Base-by-base conservation (phyloP, 306 rosid species). In the Calophaca sinica region DNA sequence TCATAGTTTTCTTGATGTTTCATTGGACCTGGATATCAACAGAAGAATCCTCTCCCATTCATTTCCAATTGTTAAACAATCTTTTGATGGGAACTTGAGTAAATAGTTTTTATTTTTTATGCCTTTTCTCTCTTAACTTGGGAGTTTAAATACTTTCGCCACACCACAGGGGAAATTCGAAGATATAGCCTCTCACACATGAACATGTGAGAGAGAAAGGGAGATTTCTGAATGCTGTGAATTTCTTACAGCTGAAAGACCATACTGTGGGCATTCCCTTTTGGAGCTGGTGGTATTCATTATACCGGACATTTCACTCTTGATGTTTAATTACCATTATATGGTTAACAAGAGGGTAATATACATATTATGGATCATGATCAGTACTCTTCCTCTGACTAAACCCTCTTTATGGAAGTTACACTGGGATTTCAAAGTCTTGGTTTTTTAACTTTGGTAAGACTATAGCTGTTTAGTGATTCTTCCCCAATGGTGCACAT, bases 31-130 rank as follows among this genome's bases (percentile, higher is more conserved):
- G 13, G 54, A 50, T 33, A 50, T 70, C 72, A 13, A 70, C 5
- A 6, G 29, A 59, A 35, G 29, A 49, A 60, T 77, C 11, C 2
- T 49, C 32, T 50, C 12, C 5, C 57, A 49, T 69, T 39, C 10
- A 50, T 69, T 69, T 77, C 33, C 5, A 14, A 28, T 36, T 33
- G 41, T 59, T 39, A 13, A 69, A 60, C 7, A 1, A 32, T 4
- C 55, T 61, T 78, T 49, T 36, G 44, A 28, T 69, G 8, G 49
- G 62, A 62, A 26, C 20, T 69, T 77, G 54, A 77, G 20, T 59
- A 36, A 15, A 61, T 11, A 51, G 0, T 20, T 20, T 20, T n/a
- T n/a, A 1, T 31, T 67, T 33, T 59, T 3, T 15, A 38, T 50
- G 64, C 38, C 3, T 60, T 60, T 60, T 33, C 60, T 31, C 26